Evolutionary conservation across 2,329 filamentous ascomycete genomes (phyloP).

Genomic region (Phialemoniopsis sp.): DNA sequence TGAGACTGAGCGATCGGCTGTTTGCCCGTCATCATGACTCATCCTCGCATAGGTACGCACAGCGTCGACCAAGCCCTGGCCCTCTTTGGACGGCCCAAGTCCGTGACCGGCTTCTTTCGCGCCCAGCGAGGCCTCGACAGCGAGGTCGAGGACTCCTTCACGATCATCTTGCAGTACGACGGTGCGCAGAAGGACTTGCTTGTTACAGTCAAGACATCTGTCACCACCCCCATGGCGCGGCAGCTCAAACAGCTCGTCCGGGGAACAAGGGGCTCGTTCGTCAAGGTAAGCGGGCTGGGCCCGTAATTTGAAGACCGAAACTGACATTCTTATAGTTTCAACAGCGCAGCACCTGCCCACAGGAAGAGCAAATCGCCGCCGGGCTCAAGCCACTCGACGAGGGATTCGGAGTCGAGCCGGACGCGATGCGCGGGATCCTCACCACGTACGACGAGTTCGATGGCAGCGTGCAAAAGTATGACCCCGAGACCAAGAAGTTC

Average conservation of each 20-base stretch:
- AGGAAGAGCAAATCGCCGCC: slow-evolving; percentile 22
- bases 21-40: no score
- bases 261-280: slow-evolving; percentile 49
- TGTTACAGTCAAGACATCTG: slow-evolving; percentile 54
- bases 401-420: slow-evolving; percentile 27
- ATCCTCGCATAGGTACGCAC: slow-evolving; percentile 53
- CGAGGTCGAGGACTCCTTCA: slow-evolving; percentile 40
- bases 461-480: slow-evolving; percentile 16
- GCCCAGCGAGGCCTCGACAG: slow-evolving; percentile 40
- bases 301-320: not conserved
- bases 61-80: slow-evolving; percentile 57
- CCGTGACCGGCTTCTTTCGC: slow-evolving; percentile 52
- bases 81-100: slow-evolving; percentile 53
- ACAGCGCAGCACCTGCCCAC: slow-evolving; percentile 20
- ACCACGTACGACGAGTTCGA: slow-evolving; percentile 31
- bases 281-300: slow-evolving; percentile 24
- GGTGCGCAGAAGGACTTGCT: slow-evolving; percentile 34
- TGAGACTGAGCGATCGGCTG: no score
- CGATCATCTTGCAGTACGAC: slow-evolving; percentile 54
- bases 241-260: slow-evolving; percentile 59
- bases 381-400: slow-evolving; percentile 18
- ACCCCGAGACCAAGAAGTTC: slow-evolving; percentile 23
- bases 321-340: not conserved
- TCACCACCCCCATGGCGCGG: slow-evolving; percentile 53
- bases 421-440: slow-evolving; percentile 26